Conservation (phyloP, 2,329 filamentous ascomycete genomes). For the Aureobasidium vineae region DNA sequence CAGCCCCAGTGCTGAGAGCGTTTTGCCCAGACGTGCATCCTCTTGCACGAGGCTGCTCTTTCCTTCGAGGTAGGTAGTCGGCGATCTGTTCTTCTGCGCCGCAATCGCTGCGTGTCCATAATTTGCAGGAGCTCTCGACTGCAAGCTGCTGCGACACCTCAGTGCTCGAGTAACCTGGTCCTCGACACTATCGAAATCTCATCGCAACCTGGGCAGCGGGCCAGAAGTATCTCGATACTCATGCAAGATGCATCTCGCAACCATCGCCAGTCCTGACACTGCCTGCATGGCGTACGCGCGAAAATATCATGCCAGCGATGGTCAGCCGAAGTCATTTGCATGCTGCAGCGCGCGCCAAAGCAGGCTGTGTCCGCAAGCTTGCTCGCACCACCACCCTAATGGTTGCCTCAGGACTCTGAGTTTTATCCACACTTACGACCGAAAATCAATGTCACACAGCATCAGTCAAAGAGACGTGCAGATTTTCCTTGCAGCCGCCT, state of each 20-base stretch:
- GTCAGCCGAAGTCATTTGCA: background rate
- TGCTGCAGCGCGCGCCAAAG: background rate
- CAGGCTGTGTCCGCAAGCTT: background rate
- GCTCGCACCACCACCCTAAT: background rate
- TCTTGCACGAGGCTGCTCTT: background rate
- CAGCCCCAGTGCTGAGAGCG: background rate
- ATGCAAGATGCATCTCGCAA: conserved; percentile 12
- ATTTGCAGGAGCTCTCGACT: background rate
- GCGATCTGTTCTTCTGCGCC: background rate
- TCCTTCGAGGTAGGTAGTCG: background rate
- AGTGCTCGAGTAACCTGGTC: background rate
- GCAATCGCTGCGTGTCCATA: background rate
- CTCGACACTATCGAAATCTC: background rate
- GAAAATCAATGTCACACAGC: background rate
- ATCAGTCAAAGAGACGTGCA: background rate
- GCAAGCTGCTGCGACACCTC: conserved; percentile 1
- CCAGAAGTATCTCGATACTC: conserved; percentile 1
- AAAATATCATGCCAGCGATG: background rate
- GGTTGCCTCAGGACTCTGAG: background rate
- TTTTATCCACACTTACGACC: background rate
- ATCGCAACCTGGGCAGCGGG: conserved; percentile 7
- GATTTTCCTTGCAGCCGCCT: background rate
- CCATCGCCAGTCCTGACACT: background rate
- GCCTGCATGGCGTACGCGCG: background rate
- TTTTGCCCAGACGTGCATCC: background rate